Evolutionary conservation across 1,284 basidiomycete species (phyloP), one percentile per base, ranked within the genome.

Genomic region (Paramarasmius palmivorus): DNA sequence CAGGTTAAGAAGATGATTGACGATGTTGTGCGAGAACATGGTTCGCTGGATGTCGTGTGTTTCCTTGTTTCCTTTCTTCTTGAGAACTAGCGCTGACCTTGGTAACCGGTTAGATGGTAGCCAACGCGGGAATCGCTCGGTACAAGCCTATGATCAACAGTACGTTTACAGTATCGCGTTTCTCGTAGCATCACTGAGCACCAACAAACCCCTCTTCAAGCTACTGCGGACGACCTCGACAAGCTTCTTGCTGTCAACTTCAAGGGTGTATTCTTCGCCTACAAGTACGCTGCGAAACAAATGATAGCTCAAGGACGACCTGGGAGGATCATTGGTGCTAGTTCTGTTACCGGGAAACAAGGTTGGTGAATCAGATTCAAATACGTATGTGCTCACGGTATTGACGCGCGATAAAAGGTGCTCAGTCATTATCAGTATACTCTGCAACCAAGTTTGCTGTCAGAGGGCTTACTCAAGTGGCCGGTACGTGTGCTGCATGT

Each of bases 271-370:
- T 58, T 61, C 39, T 38, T 61, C 10, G 55, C 50, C 39, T 71
- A 69, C 52, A 63, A 68, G 57, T 63, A 63, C n/a, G 65, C 63
- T 15, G 68, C 63, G 42, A 47, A 50, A 29, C 63, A 63, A 50
- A 62, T 66, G 63, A 65, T 70, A 53, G 57, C 58, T 42, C 67
- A 66, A 50, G 65, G 60, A 17, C 35, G 59, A 3, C 70, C 73
- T 15, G 74, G 74, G 2, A 59, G 71, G 29, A 32, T 76, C 2
- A 66, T 77, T 25, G 72, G 71, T 35, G 68, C 69, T 7, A 67
- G 69, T 22, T 73, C 71, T 29, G 54, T 69, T 1, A 60, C 60
- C 0, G 68, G 68, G 3, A 70, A 72, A 55, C 62, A 61, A 63
- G 68, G 70, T 64, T 10, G n/a, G 3, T 36, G 29, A 7, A 14